Conservation (phyloP, 2,329 filamentous ascomycete genomes). For the Pezicula rhizophila region DNA sequence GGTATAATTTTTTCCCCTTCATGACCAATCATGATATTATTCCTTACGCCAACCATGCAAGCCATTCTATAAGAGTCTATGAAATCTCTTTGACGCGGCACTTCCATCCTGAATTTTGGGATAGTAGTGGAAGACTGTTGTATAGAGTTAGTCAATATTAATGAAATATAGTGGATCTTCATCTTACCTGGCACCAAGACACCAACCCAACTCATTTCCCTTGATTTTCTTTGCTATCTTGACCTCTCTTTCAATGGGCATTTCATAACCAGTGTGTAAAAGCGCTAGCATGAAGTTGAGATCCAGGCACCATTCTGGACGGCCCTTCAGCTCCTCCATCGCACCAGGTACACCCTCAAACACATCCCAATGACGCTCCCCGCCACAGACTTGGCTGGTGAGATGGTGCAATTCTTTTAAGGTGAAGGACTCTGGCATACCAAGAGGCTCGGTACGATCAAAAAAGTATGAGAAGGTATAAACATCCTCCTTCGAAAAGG, state of each 20-base stretch:
- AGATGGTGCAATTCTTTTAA: slow-evolving; percentile 84
- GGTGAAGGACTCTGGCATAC: slow-evolving; percentile 98
- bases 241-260: slow-evolving; percentile 93
- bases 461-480: slow-evolving; percentile 99
- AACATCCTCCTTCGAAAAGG: slow-evolving; percentile 83
- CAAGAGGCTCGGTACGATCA: slow-evolving; percentile 86
- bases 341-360: slow-evolving; percentile 75
- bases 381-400: slow-evolving; percentile 76
- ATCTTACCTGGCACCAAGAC: slow-evolving; percentile 84
- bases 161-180: background rate
- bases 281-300: slow-evolving; percentile 94
- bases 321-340: slow-evolving; percentile 69
- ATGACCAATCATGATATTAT: slow-evolving; percentile 5
- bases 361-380: slow-evolving; percentile 69
- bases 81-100: slow-evolving; percentile 77
- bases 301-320: slow-evolving; percentile 90
- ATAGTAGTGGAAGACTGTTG: slow-evolving; percentile 72
- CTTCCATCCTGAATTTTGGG: slow-evolving; percentile 78
- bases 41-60: slow-evolving; percentile 21
- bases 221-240: slow-evolving; percentile 99
- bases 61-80: slow-evolving; percentile 31
- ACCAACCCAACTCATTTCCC: slow-evolving; percentile 95
- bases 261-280: slow-evolving; percentile 92
- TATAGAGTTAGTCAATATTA: slow-evolving; percentile 29
- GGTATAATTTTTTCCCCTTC: background rate